These are phyloP conservation scores for Aspergillus tamarii DNA, from an alignment of 2,329 filamentous ascomycete species.

Conservation along the genomic window DNA sequence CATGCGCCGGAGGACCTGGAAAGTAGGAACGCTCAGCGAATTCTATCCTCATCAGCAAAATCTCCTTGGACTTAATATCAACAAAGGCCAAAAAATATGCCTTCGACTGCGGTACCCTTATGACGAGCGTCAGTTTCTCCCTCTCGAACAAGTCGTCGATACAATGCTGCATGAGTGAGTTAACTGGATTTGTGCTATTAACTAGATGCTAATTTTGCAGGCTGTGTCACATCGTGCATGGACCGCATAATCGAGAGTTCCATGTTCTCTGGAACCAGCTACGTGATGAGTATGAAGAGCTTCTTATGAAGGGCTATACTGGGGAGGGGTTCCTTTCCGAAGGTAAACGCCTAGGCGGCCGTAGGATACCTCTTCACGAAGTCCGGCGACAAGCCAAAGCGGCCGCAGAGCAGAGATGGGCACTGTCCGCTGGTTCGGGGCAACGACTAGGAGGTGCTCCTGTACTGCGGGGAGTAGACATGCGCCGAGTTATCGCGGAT, in stretches of 20 bases:
- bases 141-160: conserved; percentile 78
- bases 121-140: conserved; percentile 76
- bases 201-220: conserved; percentile 32
- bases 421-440: conserved; percentile 64
- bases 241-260: conserved; percentile 81
- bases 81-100: conserved; percentile 76
- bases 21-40: conserved; percentile 76
- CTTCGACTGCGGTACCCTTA: conserved; percentile 77
- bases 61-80: conserved; percentile 80
- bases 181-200: neutral
- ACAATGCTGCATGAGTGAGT: conserved; percentile 85
- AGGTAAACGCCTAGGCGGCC: conserved; percentile 73
- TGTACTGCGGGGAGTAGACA: conserved; percentile 63
- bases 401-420: conserved; percentile 71
- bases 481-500: conserved; percentile 71
- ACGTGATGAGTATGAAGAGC: conserved; percentile 78
- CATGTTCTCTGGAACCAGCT: conserved; percentile 87
- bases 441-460: conserved; percentile 70
- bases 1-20: conserved; percentile 85
- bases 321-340: conserved; percentile 84
- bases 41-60: conserved; percentile 78
- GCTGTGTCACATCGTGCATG: conserved; percentile 82
- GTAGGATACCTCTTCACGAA: conserved; percentile 68
- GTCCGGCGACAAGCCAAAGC: conserved; percentile 73
- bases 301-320: conserved; percentile 81